Evolutionary conservation across 768 basidiomycete species (phyloP).

Genomic region (Tulasnella sp.): DNA sequence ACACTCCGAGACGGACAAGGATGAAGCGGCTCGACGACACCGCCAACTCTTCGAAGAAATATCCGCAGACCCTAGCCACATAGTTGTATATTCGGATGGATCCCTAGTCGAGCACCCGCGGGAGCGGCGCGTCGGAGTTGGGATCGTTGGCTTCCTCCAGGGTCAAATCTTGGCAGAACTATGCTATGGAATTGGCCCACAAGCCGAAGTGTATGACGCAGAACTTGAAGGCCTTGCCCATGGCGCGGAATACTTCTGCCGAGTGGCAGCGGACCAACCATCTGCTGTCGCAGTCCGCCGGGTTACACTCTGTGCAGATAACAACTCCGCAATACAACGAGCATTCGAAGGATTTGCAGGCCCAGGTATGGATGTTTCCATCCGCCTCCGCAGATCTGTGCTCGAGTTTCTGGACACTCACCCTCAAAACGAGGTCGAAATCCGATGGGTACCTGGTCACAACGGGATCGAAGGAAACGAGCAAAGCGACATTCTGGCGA

Average conservation of each 20-base stretch:
- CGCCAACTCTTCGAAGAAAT: background rate
- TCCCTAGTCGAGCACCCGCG: background rate
- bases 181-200: background rate
- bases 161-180: background rate
- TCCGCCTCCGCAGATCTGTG: background rate
- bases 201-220: conserved; percentile 2
- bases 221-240: conserved; percentile 6
- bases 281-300: background rate
- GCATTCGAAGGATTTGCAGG: background rate
- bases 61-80: background rate
- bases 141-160: background rate
- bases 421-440: conserved; percentile 3
- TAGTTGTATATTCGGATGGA: conserved; percentile 23
- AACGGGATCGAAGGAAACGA: conserved; percentile 18
- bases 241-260: background rate
- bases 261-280: background rate
- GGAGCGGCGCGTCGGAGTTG: conserved; percentile 18
- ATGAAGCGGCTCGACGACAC: conserved; percentile 12
- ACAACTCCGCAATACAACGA: background rate
- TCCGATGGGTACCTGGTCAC: conserved; percentile 19
- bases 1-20: background rate
- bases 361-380: background rate
- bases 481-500: conserved; percentile 6
- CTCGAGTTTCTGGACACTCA: conserved; percentile 5
- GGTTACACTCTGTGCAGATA: conserved; percentile 21